Base-by-base conservation (phyloP, 257 asterid species). In the Nicotiana paniculata region DNA sequence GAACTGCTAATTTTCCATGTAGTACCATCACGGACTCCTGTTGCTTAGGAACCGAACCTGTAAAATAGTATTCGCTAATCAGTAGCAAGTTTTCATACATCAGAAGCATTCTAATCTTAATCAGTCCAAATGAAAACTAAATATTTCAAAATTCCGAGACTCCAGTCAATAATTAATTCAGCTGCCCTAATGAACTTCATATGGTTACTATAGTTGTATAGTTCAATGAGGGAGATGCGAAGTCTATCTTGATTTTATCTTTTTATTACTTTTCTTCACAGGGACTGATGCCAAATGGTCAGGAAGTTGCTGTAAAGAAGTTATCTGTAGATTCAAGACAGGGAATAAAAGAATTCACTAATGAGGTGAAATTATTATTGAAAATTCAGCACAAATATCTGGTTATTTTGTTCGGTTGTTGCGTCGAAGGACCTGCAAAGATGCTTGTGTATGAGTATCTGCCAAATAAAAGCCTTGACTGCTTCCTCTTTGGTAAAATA, bases 391-490 rank as follows among this genome's bases (percentile, higher is more conserved):
- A 95, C 84, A 93, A 81, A 81, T 92, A 93, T 91, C 84, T 95
- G 55, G 97, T 93, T 57, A 85, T 83, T 85, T 85, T 95, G 91
- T 86, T 92, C 6, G 98, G 98, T 3, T 95, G 98, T 83, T 93
- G 98, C 69, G 81, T 87, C 15, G 97, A 95, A 86, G 98, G 98
- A 67, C 91, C 97, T 81, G 97, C 93, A 85, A 92, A 87, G 92
- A 93, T 95, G 97, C 97, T 93, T 55, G 91, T 95, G n/a, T 95
- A 95, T 58, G 97, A 95, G 85, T 95, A 90, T 88, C 87, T 95
- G 82, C 95, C 91, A 0, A 95, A 95, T 87, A 88, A 83, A 86
- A 95, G 98, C 89, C 97, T 95, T 16, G 98, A 95, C 84, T 81
- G 90, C 88, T 93, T 93, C 82, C 93, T 95, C 62, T 95, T 95